A percentile compares a stretch with the other conserved stretches of the same genome.
phyloP scores from a whole-genome alignment of 495 filamentous ascomycete species.

The Amniculicola lignicola region DNA sequence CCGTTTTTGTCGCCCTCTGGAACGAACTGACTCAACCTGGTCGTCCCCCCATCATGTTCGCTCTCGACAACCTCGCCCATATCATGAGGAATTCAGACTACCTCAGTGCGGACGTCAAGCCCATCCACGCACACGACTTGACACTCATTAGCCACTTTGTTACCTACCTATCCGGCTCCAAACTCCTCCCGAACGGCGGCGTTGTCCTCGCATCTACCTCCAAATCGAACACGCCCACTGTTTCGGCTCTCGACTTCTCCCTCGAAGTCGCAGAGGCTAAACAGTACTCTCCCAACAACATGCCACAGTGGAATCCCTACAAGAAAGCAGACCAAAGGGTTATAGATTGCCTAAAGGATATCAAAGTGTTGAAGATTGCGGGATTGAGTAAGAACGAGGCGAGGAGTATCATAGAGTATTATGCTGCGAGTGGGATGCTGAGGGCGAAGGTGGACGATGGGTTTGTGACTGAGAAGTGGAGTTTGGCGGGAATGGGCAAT shows the following conservation, averaged over 20 bases:
- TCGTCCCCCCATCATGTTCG: constrained; percentile 75
- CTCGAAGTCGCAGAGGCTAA: constrained; percentile 25
- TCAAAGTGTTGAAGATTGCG: constrained; percentile 45
- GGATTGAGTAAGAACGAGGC: constrained; percentile 74
- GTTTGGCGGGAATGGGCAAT: constrained; percentile 72
- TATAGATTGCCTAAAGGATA: constrained; percentile 47
- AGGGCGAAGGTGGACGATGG: constrained; percentile 64
- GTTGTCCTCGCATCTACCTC: constrained; percentile 71
- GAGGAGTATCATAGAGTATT: constrained; percentile 85
- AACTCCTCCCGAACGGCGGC: constrained; percentile 69
- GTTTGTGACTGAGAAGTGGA: constrained; percentile 81
- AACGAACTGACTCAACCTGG: constrained; percentile 65
- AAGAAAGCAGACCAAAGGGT: constrained; percentile 66
- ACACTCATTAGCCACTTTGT: constrained; percentile 72
- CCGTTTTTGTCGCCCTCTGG: constrained; percentile 79
- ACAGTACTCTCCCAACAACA: constrained; percentile 33
- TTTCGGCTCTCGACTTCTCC: constrained; percentile 63
- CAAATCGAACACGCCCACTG: constrained; percentile 58
- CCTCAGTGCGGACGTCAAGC: constrained; percentile 60
- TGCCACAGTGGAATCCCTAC: constrained; percentile 62
- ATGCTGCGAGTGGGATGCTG: constrained; percentile 78
- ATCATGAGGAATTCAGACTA: constrained; percentile 76
- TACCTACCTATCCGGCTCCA: constrained; percentile 60
- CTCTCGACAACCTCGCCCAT: constrained; percentile 73
- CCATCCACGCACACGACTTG: constrained; percentile 85